Evolutionary conservation across 495 filamentous ascomycete genomes (phyloP), one percentile per base, ranked within the genome.

Genomic region (Glarea lozoyensis): DNA sequence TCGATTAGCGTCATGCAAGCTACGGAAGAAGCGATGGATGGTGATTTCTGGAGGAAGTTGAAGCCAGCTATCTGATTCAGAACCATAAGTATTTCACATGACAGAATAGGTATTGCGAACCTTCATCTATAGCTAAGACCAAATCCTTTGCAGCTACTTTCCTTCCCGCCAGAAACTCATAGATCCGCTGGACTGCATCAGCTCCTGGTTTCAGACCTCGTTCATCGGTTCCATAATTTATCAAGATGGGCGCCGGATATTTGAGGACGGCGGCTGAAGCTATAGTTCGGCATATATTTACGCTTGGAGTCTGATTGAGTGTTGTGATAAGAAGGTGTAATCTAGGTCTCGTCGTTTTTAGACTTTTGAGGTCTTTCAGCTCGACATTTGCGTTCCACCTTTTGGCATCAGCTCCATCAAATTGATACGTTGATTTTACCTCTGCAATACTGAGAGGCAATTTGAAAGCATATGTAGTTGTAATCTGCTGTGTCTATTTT

Each of bases 11-110:
- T 65, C 66, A 11, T 60, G 54, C 6, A 74, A 43, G 18, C 78
- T 54, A 3, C 58, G 56, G 41, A 75, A 67, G 50, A 75, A 82
- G 25, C 76, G 63, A 38, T 67, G 54, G 2, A 84, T 68, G 44
- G 78, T 50, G 7, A 82, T 60, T 31, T 78, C 69, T 2, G 75
- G 66, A 1, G 75, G 76, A 20, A 82, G 57, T 54, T 84, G 78
- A 53, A 84, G 80, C 63, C 73, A 75, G 0, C 67, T 60, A 45
- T 82, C 75, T 46, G 15, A 40, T 15, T 21, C 17, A 13, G 11
- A 12, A 15, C 31, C 33, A 48, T 20, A 7, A 11, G 7, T 2
- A 2, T 24, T 6, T 10, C 13, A 10, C n/a, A 15, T 24, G 10
- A 25, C 19, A 4, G 22, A 39, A 11, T 15, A 13, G 20, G 12